phyloP scores from a whole-genome alignment of 176 grass and related monocot species.

The Luzula sylvatica region DNA sequence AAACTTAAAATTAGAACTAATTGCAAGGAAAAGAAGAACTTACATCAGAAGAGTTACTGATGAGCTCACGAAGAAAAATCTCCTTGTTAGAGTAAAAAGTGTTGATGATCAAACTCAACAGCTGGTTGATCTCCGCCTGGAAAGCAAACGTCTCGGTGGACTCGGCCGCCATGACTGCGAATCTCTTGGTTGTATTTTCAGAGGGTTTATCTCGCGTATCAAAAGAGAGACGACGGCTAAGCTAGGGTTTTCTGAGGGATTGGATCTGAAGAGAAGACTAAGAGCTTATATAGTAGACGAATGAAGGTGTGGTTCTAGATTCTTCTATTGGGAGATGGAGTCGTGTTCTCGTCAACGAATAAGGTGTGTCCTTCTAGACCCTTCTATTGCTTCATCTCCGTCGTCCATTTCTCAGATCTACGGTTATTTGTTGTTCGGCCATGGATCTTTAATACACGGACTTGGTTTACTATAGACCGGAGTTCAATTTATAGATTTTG shows the following conservation, averaged over 20 bases:
- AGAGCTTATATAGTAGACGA: constrained; percentile 17
- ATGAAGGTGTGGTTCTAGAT: constrained; percentile 38
- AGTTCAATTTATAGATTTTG: not conserved
- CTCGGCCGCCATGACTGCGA: constrained; percentile 54
- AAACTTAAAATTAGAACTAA: not conserved
- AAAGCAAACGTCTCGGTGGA: constrained; percentile 93
- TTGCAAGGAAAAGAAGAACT: constrained; percentile 1
- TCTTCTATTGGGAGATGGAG: constrained; percentile 32
- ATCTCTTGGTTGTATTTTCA: too few relatives aligned
- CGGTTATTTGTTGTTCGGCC: not conserved
- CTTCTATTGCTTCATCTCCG: constrained; percentile 10
- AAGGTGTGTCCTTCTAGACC: constrained; percentile 14
- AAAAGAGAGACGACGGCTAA: constrained; percentile 5
- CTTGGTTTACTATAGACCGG: not conserved
- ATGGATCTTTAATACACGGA: not conserved
- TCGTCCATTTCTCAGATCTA: not conserved
- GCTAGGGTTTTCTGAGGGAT: constrained; percentile 22
- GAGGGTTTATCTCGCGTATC: not conserved
- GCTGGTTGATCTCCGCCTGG: constrained; percentile 97
- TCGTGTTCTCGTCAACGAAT: constrained; percentile 1
- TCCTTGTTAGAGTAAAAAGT: constrained; percentile 99
- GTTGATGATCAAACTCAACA: constrained; percentile 91
- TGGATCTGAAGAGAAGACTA: not conserved
- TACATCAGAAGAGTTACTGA: constrained; percentile 89
- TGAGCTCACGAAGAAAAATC: constrained; percentile 91